Evolutionary conservation across 2,329 filamentous ascomycete species (phyloP).

Genomic region (Passalora sequoiae): DNA sequence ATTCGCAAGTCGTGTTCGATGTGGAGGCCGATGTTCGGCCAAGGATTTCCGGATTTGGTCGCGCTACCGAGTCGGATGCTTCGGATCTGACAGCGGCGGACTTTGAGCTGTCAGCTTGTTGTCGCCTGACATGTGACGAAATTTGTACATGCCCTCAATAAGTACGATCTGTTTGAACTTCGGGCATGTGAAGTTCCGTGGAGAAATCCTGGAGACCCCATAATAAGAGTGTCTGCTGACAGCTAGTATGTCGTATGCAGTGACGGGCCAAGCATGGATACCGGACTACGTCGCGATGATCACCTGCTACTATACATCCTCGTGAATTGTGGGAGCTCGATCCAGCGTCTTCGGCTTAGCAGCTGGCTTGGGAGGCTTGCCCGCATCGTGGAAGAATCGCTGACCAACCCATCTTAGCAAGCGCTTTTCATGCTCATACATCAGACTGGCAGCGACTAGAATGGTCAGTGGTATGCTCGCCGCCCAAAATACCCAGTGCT

Average conservation of each 20-base stretch:
- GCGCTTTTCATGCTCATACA: slow-evolving; percentile 3
- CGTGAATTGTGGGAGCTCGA: neutral
- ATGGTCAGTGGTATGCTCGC: slow-evolving; percentile 18
- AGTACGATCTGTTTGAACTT: too few relatives aligned
- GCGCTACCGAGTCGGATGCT: too few relatives aligned
- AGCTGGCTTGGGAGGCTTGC: too few relatives aligned
- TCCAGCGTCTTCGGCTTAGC: neutral
- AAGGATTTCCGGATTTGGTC: neutral
- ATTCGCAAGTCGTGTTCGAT: too few relatives aligned
- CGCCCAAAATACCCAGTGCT: slow-evolving; percentile 27
- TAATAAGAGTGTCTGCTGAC: too few relatives aligned
- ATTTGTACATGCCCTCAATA: neutral
- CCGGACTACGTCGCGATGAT: too few relatives aligned
- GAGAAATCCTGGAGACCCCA: too few relatives aligned
- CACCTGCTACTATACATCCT: slow-evolving; percentile 3
- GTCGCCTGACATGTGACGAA: slow-evolving; percentile 6
- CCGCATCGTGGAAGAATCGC: neutral
- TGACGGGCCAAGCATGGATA: too few relatives aligned
- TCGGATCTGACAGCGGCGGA: slow-evolving; percentile 3
- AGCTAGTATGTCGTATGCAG: too few relatives aligned
- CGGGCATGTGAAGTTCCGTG: too few relatives aligned
- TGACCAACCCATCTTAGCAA: neutral
- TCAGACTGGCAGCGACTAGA: slow-evolving; percentile 8
- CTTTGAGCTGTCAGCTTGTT: slow-evolving; percentile 4
- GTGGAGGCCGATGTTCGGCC: too few relatives aligned